Conservation (phyloP, 805 yeast genomes). For the Barnettozyma botsteinii region DNA sequence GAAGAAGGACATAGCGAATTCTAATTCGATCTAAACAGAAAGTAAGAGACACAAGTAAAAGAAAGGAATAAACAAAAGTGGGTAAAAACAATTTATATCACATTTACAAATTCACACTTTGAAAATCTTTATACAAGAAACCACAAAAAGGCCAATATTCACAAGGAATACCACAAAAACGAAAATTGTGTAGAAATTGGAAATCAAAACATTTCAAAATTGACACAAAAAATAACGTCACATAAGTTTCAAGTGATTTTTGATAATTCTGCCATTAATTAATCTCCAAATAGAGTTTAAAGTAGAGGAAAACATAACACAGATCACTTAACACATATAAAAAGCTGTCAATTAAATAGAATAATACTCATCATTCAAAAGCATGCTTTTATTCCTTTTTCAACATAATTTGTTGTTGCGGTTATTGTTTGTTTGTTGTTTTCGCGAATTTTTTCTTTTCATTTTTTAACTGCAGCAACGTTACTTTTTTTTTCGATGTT, state of each 20-base stretch:
- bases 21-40: neutral
- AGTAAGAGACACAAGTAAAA: no score
- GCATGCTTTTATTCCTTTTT: no score
- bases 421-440: neutral
- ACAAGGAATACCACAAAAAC: neutral
- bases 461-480: neutral
- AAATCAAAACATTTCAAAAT: no score
- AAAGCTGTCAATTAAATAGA: no score
- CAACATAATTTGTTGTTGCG: no score
- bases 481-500: neutral
- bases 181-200: neutral
- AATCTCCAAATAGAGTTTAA: no score
- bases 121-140: no score
- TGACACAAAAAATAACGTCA: conserved; percentile 2
- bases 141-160: no score
- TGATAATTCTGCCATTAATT: no score
- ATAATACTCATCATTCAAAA: no score
- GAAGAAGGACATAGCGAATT: conserved; percentile 10
- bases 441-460: neutral
- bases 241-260: neutral
- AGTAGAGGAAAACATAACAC: no score
- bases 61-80: neutral
- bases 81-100: neutral
- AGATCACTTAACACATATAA: no score
- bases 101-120: neutral